phyloP scores from a whole-genome alignment of 1,284 basidiomycete species.

The Ganoderma meredithae region DNA sequence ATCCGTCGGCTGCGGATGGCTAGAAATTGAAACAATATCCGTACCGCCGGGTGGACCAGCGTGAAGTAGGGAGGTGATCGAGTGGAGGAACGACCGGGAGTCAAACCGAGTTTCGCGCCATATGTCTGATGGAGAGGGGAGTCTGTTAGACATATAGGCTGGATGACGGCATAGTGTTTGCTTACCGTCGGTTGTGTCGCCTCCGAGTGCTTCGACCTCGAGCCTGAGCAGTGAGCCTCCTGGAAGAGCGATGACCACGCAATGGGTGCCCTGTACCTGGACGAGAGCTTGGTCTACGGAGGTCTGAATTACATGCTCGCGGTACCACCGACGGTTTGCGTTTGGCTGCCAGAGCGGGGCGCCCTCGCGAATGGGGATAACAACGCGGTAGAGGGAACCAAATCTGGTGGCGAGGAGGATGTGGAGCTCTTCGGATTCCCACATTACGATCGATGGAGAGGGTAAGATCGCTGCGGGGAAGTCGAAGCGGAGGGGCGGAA shows the following conservation, averaged over 20 bases:
- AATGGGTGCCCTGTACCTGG: conserved; percentile 75
- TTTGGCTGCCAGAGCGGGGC: conserved; percentile 64
- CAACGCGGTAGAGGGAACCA: conserved; percentile 81
- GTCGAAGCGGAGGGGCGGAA: conserved; percentile 75
- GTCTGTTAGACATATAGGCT: conserved; percentile 19
- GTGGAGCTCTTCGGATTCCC: conserved; percentile 69
- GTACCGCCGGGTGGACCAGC: conserved; percentile 52
- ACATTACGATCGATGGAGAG: conserved; percentile 70
- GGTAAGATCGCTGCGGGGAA: conserved; percentile 79
- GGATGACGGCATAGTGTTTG: conserved; percentile 27
- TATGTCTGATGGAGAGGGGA: conserved; percentile 50
- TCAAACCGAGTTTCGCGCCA: conserved; percentile 75
- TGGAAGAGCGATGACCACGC: conserved; percentile 68
- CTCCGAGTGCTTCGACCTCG: conserved; percentile 63
- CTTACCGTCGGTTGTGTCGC: conserved; percentile 63
- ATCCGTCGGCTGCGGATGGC: conserved; percentile 75
- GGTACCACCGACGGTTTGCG: conserved; percentile 62
- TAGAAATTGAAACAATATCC: conserved; percentile 72
- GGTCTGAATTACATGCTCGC: conserved; percentile 66
- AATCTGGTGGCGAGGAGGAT: conserved; percentile 72
- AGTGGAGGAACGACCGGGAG: conserved; percentile 65
- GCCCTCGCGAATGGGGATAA: conserved; percentile 65
- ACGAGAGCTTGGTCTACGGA: conserved; percentile 61
- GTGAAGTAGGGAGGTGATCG: conserved; percentile 37
- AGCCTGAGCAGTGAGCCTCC: conserved; percentile 80